Base-by-base conservation (phyloP, 1,284 basidiomycete genomes). In the Pascua sp. region DNA sequence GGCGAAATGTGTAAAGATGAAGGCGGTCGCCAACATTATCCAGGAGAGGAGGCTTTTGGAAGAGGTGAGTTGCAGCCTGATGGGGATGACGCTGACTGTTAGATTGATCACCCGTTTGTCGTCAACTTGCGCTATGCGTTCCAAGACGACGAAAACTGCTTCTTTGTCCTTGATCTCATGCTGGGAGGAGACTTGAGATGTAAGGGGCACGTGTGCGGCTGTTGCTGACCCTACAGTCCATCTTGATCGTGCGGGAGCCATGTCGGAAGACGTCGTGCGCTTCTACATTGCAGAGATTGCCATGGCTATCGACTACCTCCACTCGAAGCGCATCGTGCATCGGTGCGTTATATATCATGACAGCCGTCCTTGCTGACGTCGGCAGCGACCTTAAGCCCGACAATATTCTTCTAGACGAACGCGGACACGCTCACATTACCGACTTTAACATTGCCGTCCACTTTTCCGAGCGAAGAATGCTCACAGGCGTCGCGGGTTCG, bases 401-500 rank as follows among this genome's bases (percentile, higher is more conserved):
- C 76, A 98, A 98, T 73, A 89, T 98, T 63, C 82, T 98, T 11
- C 82, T 98, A 43, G 95, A 98, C 76, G 85, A 89, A 46, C 81
- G 83, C 66, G 95, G 95, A 0, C 94, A 98, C 72, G 95, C 91
- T 0, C 94, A 98, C 72, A 82, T 98, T 62, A 98, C 95, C 13
- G 95, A 98, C 78, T 96, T 98, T 80, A 98, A 98, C 74, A 93
- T 98, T 65, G 95, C 94, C 13, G 93, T 98, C 9, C 95, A 98
- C 76, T 97, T 91, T 73, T 93, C 92, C 8, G 88, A 91, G 55
- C 82, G 87, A 47, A 63, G 73, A 40, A 75, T 89, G 58, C 86
- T 97, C 72, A 93, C 90, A 1, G 92, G 90, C 55, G 89, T 98
- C 5, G 95, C 93, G 1, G 93, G 93, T 2, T 92, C 89, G 65